Evolutionary conservation across 352 stramenopile species (phyloP), one percentile per base, ranked within the genome.

Genomic region (Globisporangium megalacanthum): DNA sequence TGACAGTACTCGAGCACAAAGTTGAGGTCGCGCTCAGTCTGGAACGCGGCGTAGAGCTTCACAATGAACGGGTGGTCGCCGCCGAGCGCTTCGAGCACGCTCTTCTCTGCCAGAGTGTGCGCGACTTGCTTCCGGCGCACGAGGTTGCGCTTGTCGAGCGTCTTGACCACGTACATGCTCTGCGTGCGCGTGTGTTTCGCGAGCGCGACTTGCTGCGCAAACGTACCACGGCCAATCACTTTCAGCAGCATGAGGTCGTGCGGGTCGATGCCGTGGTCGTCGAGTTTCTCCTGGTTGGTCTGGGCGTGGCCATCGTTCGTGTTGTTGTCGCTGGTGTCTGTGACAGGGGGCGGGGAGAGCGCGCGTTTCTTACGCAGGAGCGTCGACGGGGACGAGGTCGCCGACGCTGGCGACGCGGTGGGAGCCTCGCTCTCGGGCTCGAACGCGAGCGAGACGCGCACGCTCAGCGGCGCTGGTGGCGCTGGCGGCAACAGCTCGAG

Each of bases 1-100:
- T 88, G 81, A 49, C 83, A 94, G 65, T 87, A 94, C 62, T 94
- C 83, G 49, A 94, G 70, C 59, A 94, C 81, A 50, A 94, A 91
- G 64, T 94, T 74, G 41, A 94, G 72, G 49, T 94, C 81, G 39
- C 67, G 70, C 25, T 80, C 70, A 15, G 83, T 94, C 69, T 90
- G 79, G 65, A 92, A 92, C 22, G 78, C 62, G 37, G 77, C 72
- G 58, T 83, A 75, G 48, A 92, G 72, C 52, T 81, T 75, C 44
- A 94, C 81, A 39, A 94, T 88, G 62, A 94, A 94, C 39, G 81
- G 81, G 48, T 92, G 78, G 7, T 19, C 25, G 47, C 76, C 82
- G 25, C 66, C 66, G 20, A 90, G 60, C n/a, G 44, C 49, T 60
- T 90, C 67, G 14, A 94, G 66, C 58, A 94, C 83, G 33, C 69